Base-by-base conservation (phyloP, 2,329 filamentous ascomycete genomes). In the Dactylellina haptotyla region DNA sequence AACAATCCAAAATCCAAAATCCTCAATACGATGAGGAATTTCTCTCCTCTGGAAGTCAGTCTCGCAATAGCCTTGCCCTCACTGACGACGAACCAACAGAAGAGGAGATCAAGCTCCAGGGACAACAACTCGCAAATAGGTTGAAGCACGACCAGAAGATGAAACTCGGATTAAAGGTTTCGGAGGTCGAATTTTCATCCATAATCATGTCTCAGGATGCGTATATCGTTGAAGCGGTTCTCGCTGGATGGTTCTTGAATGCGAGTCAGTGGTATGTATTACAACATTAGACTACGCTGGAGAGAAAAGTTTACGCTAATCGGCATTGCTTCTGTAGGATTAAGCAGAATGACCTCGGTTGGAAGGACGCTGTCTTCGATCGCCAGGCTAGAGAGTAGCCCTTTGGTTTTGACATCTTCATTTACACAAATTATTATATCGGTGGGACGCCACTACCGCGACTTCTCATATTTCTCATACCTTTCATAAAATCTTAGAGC, bases 201-300 rank as follows among this genome's bases (percentile, higher is more conserved):
- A 32, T 65, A 12, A 20, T 66, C 9, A 23, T 73, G 12, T 56
- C 54, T n/a, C 53, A 30, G 10, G 69, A 73, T 61, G 12, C 48
- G 0, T 73, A 56, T 20, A 30, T 62, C 16, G 69, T 73, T 16
- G 69, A 73, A 20, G 46, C 61, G 4, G 41, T 66, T 12, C 18
- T 73, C 9, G 69, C 69, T 2, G 69, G 53, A 4, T 73, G 69
- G 69, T 66, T 73, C 28, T 34, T 54, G 2, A 54, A 73, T 23
- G 39, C 69, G 26, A 26, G 32, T 4, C 39, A 61, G n/a, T 73
- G 61, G 69, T 73, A 69, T 37, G 54, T 1, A 28, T n/a, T n/a
- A 23, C 20, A 23, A 18, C 5, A 45, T 18, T 16, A 25, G 2
- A 26, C 25, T 25, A 26, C 3, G 8, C 28, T 34, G 10, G 41